Conservation (phyloP, 2,329 filamentous ascomycete species). For the Teratosphaeria pseudoeucalypti region DNA sequence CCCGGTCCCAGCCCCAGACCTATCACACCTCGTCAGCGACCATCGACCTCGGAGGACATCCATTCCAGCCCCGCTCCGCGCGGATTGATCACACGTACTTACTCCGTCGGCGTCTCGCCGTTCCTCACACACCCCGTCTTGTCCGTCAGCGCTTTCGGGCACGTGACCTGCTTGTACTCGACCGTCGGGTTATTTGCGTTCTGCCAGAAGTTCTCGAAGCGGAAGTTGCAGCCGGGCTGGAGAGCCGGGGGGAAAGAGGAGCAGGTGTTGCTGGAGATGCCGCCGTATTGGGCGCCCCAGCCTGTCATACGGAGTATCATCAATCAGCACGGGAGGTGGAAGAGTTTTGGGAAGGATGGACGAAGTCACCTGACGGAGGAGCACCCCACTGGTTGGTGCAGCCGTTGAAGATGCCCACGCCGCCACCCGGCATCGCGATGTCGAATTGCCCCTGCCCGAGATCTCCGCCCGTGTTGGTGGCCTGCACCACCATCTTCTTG, state of each 20-base stretch:
- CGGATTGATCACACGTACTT: background rate
- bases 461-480: slow-evolving; percentile 53
- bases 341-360: background rate
- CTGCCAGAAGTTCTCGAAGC: slow-evolving; percentile 52
- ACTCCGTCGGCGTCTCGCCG: slow-evolving; percentile 10
- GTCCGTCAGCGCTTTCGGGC: slow-evolving; percentile 40
- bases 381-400: slow-evolving; percentile 26
- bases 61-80: too few relatives aligned
- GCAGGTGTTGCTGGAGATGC: slow-evolving; percentile 43
- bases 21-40: background rate
- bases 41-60: background rate
- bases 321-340: slow-evolving; percentile 18
- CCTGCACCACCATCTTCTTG: slow-evolving; percentile 55
- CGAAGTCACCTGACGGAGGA: background rate
- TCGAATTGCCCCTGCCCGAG: slow-evolving; percentile 50
- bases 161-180: slow-evolving; percentile 46
- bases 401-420: slow-evolving; percentile 46
- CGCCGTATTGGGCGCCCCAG: slow-evolving; percentile 51
- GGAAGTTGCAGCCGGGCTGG: slow-evolving; percentile 51
- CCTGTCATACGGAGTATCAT: slow-evolving; percentile 30
- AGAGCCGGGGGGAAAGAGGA: slow-evolving; percentile 43
- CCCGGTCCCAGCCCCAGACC: background rate
- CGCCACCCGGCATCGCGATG: slow-evolving; percentile 42
- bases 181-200: slow-evolving; percentile 33
- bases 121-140: slow-evolving; percentile 32